Base-by-base conservation (phyloP, 2,329 filamentous ascomycete genomes). In the Trichoderma sp. region DNA sequence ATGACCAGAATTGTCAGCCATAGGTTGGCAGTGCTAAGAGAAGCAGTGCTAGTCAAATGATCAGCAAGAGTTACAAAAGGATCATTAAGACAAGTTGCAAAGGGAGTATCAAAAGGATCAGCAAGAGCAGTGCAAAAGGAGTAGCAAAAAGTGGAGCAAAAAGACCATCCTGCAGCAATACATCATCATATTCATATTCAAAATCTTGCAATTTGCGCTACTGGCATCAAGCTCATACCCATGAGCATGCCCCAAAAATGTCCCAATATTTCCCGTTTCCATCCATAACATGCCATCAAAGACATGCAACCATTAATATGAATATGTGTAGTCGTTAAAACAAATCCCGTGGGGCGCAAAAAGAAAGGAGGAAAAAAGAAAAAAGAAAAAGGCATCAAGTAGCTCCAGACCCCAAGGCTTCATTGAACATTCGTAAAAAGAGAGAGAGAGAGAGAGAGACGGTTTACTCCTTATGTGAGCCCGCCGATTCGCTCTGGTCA, bases 391-490 rank as follows among this genome's bases (percentile, higher is more conserved):
- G 15, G 5, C 15, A 29, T 4, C 29, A 29, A 5, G 27, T 19
- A 22, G 52, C 52, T 54, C 52, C 52, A 25, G 29, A 50, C 42
- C 39, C n/a, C 39, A 34, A 29, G 27, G 29, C 42, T 45, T 45
- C 58, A 48, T 50, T 19, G 42, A 34, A 60, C 58, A 19, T 17
- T 54, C 58, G 29, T 50, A 48, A 60, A 48, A 45, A 60, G 27
- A 60, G 22, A 13, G 17, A 52, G 5, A 6, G 15, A 22, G 17
- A 52, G 29, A 37, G n/a, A 9, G 22, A 2, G 15, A 32, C n/a
- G 22, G 32, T 63, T 10, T 59, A 50, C 22, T 66, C 54, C 64
- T 66, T 59, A 8, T 66, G 42, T 8, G 64, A 58, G 15, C 42
- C 54, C 9, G 53, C 32, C 10, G 64, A 59, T 22, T 66, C 64